phyloP scores from a whole-genome alignment of 164 flowering plant species.

The Houttuynia cordata region DNA sequence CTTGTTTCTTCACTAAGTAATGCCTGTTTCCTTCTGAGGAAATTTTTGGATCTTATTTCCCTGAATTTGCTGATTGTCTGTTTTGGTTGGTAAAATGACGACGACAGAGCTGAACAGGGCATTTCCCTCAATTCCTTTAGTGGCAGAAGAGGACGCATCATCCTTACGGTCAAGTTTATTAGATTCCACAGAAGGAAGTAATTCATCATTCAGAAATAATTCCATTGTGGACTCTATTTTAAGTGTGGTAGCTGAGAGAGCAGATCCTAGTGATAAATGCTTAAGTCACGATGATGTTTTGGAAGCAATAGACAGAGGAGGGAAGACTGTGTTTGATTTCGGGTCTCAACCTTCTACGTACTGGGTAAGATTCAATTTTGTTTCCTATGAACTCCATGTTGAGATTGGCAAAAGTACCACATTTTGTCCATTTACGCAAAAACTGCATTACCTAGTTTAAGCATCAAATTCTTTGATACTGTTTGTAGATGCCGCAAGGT shows the following conservation, averaged over 20 bases:
- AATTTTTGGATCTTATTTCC: too few species aligned
- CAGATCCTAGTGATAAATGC: conserved; percentile 17
- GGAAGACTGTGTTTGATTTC: conserved; percentile 46
- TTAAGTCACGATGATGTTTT: conserved; percentile 42
- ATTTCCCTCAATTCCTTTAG: conserved; percentile 81
- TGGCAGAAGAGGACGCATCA: conserved; percentile 90
- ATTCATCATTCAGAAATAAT: conserved; percentile 4
- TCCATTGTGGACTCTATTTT: conserved; percentile 46
- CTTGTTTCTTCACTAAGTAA: neutral
- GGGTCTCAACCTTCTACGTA: conserved; percentile 65
- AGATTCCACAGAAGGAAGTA: neutral
- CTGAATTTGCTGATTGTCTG: neutral
- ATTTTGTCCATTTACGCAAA: too few species aligned
- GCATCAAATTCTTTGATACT: too few species aligned
- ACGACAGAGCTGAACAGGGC: conserved; percentile 47
- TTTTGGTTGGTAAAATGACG: neutral
- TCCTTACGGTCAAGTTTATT: conserved; percentile 37
- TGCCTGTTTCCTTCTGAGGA: neutral
- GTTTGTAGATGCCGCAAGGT: too few species aligned
- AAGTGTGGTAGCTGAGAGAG: conserved; percentile 41
- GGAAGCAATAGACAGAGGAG: conserved; percentile 88
- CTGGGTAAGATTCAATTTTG: conserved; percentile 45
- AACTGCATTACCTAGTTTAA: too few species aligned
- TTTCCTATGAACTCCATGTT: neutral
- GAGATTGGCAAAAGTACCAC: too few species aligned